A percentile compares a stretch with the other conserved stretches of the same genome.
Conservation (phyloP, 306 rosid genomes). For the Dicorynia guianensis region DNA sequence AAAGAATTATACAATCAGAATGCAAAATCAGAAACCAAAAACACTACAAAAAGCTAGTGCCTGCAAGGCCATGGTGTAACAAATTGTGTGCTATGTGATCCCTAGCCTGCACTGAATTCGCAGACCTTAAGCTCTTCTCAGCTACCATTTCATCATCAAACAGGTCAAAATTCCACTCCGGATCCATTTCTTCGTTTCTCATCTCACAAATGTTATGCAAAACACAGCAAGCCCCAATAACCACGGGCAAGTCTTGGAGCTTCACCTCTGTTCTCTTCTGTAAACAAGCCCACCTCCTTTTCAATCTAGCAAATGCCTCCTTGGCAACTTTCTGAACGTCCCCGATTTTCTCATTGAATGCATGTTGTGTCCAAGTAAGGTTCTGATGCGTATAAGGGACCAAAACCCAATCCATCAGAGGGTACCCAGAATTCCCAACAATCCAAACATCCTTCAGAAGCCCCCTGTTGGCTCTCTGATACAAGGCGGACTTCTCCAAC, state of each 20-base stretch:
- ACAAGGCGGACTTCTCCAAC: slow-evolving; percentile 67
- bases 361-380: slow-evolving; percentile 78
- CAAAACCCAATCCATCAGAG: slow-evolving; percentile 76
- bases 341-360: slow-evolving; percentile 67
- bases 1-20: slow-evolving; percentile 43
- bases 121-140: slow-evolving; percentile 57
- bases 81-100: slow-evolving; percentile 79
- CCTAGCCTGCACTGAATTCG: slow-evolving; percentile 54
- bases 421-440: slow-evolving; percentile 76
- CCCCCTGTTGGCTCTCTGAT: slow-evolving; percentile 59
- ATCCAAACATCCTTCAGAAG: slow-evolving; percentile 71
- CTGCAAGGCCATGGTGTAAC: slow-evolving; percentile 77
- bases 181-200: slow-evolving; percentile 61
- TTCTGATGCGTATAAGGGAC: slow-evolving; percentile 76
- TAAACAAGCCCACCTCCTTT: slow-evolving; percentile 86
- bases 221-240: slow-evolving; percentile 91
- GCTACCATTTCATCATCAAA: slow-evolving; percentile 76
- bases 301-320: slow-evolving; percentile 70
- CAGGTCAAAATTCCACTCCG: slow-evolving; percentile 47
- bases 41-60: slow-evolving; percentile 48
- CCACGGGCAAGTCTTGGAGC: slow-evolving; percentile 77
- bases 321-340: slow-evolving; percentile 56
- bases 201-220: slow-evolving; percentile 85
- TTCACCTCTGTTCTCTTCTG: slow-evolving; percentile 88
- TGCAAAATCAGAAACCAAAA: not conserved